Evolutionary conservation across 2,329 filamentous ascomycete species (phyloP), one percentile per base, ranked within the genome.

Genomic region (Tolypocladium inflatum): DNA sequence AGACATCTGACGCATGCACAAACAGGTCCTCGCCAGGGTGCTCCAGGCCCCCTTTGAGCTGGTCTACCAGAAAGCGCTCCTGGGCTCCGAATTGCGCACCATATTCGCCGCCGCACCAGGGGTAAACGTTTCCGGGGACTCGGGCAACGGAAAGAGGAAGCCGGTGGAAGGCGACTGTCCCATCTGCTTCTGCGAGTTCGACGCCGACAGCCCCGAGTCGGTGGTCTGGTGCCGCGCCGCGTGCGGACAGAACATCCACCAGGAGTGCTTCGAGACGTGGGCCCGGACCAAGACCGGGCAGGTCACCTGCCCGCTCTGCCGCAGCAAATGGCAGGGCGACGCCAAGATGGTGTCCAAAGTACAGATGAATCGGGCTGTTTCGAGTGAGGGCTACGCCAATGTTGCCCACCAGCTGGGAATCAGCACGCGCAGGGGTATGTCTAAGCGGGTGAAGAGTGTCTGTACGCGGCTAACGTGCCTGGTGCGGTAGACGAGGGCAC

Each of bases 241-340:
- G 2, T 82, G 80, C 63, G 79, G 79, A 0, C 78, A 83, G 63
- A 84, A 84, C 62, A 76, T 83, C 2, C 81, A 84, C 63, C 70
- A 71, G 38, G 64, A 74, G 48, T 84, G 81, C 61, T 81, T 84
- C 66, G 72, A 78, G 63, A 81, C 76, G 65, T 84, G 81, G 81
- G 77, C 77, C 0, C 66, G 68, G 10, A 79, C 76, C 39, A 81
- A 80, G 64, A 54, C 51, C 4, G 66, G 66, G 6, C 64, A 71
- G 19, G 77, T 82, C 19, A 85, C 82, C 0, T 87, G 84, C 63
- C 84, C 84, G 0, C 81, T 83, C 64, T 87, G 84, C 60, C 79
- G 84, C 15, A 80, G 79, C 15, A 65, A 67, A 1, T 87, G 85
- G 85, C 72, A 79, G 62, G 76, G 72, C 1, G 78, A 79, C 23